phyloP scores from a whole-genome alignment of 2,329 filamentous ascomycete species.

The Dactylellina sp. region DNA sequence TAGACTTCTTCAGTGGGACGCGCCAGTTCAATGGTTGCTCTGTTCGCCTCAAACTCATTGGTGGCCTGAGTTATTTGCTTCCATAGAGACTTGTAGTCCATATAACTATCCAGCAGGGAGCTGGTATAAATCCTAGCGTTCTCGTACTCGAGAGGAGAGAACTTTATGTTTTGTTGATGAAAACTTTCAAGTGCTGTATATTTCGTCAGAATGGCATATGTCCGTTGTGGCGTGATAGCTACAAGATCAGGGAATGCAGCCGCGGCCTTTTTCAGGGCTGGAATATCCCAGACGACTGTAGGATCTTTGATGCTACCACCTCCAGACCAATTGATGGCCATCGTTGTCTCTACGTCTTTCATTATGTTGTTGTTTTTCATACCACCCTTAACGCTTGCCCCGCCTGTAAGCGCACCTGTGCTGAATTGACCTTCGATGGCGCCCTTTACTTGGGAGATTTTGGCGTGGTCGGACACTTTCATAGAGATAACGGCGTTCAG shows the following conservation, averaged over 20 bases:
- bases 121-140: slow-evolving; percentile 58
- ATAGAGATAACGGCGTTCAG: slow-evolving; percentile 60
- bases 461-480: slow-evolving; percentile 37
- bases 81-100: slow-evolving; percentile 58
- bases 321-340: slow-evolving; percentile 60
- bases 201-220: slow-evolving; percentile 60
- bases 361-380: slow-evolving; percentile 30
- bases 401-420: slow-evolving; percentile 11
- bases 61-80: slow-evolving; percentile 6
- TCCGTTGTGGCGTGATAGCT: slow-evolving; percentile 56
- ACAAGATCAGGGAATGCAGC: slow-evolving; percentile 60
- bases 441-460: slow-evolving; percentile 10
- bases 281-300: slow-evolving; percentile 58
- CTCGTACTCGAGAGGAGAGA: slow-evolving; percentile 58
- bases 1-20: slow-evolving; percentile 11
- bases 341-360: slow-evolving; percentile 57
- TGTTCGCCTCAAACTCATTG: background rate
- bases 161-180: background rate
- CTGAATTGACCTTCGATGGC: slow-evolving; percentile 25
- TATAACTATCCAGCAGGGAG: slow-evolving; percentile 58
- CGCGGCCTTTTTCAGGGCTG: slow-evolving; percentile 57
- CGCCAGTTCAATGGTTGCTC: slow-evolving; percentile 5
- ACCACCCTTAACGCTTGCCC: slow-evolving; percentile 12
- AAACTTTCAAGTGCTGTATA: slow-evolving; percentile 59
- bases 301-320: slow-evolving; percentile 59